A percentile compares a stretch with the other conserved stretches of the same genome.
phyloP scores from a whole-genome alignment of 306 rosid species.

The Coriaria nepalensis region DNA sequence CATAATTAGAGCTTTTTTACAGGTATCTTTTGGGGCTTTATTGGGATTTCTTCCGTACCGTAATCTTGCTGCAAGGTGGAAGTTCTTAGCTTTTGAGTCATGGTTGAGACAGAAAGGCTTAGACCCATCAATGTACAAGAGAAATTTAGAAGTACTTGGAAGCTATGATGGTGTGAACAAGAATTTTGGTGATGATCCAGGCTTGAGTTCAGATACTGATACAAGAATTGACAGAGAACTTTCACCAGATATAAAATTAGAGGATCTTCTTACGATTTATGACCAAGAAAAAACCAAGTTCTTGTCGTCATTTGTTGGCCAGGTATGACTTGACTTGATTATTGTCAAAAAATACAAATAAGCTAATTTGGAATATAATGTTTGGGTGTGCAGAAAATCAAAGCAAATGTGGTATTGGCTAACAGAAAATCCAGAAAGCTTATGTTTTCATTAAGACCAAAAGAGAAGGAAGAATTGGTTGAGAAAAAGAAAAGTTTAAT shows the following conservation, averaged over 20 bases:
- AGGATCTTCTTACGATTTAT: conserved; percentile 64
- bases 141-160: conserved; percentile 40
- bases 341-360: neutral
- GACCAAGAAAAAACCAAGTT: conserved; percentile 64
- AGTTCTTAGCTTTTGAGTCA: conserved; percentile 90
- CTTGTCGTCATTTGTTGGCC: conserved; percentile 79
- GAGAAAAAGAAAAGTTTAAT: conserved; percentile 75
- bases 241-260: conserved; percentile 73
- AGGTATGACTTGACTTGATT: conserved; percentile 30
- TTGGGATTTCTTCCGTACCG: conserved; percentile 89
- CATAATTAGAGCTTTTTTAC: too few species aligned
- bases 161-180: conserved; percentile 32
- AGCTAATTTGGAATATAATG: conserved; percentile 8
- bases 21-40: conserved; percentile 85
- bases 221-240: conserved; percentile 28
- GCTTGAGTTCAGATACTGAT: conserved; percentile 22
- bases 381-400: conserved; percentile 53
- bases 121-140: conserved; percentile 67
- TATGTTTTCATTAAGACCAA: conserved; percentile 58
- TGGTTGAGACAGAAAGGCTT: conserved; percentile 82
- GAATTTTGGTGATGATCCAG: conserved; percentile 18
- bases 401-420: conserved; percentile 44
- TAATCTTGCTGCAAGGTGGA: conserved; percentile 74
- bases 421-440: conserved; percentile 68
- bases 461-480: conserved; percentile 58